Evolutionary conservation across 768 basidiomycete species (phyloP).

Genomic region (Suillus cothurnatus): DNA sequence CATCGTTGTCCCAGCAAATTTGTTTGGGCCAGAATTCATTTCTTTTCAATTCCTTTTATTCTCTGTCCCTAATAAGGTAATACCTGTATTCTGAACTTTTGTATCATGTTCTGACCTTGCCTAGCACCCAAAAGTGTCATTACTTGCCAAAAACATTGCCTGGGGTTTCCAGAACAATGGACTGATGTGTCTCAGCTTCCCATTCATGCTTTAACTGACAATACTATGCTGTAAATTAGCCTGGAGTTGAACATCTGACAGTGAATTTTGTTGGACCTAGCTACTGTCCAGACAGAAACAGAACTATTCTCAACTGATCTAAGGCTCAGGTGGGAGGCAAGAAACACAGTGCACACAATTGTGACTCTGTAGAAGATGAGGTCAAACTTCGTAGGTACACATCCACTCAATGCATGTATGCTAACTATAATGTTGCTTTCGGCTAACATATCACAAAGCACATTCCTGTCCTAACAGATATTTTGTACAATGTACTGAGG

Average conservation of each 20-base stretch:
- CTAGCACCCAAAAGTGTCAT: no score
- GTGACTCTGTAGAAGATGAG: slow-evolving; percentile 24
- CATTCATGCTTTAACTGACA: slow-evolving; percentile 9
- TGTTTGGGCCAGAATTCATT: no score
- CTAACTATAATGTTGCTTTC: slow-evolving; percentile 83
- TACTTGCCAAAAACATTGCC: no score
- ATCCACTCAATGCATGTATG: slow-evolving; percentile 17
- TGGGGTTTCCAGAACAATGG: no score
- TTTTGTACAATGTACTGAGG: slow-evolving; percentile 71
- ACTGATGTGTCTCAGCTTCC: slow-evolving; percentile 42
- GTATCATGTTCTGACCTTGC: no score
- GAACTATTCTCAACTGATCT: slow-evolving; percentile 60
- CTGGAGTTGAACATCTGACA: slow-evolving; percentile 81
- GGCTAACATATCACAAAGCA: slow-evolving; percentile 67
- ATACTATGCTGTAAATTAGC: slow-evolving; percentile 43
- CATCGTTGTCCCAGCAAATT: no score
- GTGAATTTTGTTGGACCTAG: slow-evolving; percentile 74
- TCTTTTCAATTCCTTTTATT: no score
- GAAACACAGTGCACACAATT: slow-evolving; percentile 14
- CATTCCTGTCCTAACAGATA: slow-evolving; percentile 64
- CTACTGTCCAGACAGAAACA: slow-evolving; percentile 51
- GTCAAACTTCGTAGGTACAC: slow-evolving; percentile 45
- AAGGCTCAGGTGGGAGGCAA: slow-evolving; percentile 52
- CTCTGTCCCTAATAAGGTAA: no score
- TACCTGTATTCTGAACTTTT: no score